These are phyloP conservation scores for Miscanthus sacchariflorus DNA, from an alignment of 202 grass and related monocot genomes.

Conservation along the genomic window DNA sequence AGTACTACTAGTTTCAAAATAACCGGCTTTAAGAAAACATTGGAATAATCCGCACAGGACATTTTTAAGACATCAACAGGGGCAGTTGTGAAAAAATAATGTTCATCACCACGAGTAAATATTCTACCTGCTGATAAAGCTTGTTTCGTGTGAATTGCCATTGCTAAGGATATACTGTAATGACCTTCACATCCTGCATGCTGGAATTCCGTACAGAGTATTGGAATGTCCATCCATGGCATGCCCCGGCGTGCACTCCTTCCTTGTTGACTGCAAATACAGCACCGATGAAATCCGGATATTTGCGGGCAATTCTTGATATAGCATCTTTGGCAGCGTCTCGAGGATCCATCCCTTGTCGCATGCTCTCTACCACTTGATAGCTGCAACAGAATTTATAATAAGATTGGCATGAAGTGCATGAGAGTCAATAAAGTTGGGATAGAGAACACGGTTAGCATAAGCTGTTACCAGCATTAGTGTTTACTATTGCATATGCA, in stretches of 20 bases:
- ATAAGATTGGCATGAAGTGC: background rate
- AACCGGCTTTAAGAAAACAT: background rate
- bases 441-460: background rate
- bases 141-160: background rate
- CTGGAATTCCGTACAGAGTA: conserved; percentile 78
- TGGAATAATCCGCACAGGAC: background rate
- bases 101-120: background rate
- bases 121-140: background rate
- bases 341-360: conserved; percentile 73
- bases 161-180: conserved; percentile 73
- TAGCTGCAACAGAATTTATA: conserved; percentile 54
- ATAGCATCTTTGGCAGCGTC: conserved; percentile 81
- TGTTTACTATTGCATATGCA: background rate
- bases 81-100: conserved; percentile 1
- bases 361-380: conserved; percentile 96
- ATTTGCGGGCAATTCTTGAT: conserved; percentile 80
- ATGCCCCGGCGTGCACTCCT: conserved; percentile 73
- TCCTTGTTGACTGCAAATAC: conserved; percentile 70
- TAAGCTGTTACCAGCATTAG: background rate
- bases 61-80: background rate
- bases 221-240: conserved; percentile 91
- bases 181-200: conserved; percentile 75
- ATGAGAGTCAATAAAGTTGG: background rate
- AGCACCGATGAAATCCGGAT: conserved; percentile 78
- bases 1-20: background rate